Evolutionary conservation across 208 protist species (phyloP).

Genomic region (Zelonia costaricensis): DNA sequence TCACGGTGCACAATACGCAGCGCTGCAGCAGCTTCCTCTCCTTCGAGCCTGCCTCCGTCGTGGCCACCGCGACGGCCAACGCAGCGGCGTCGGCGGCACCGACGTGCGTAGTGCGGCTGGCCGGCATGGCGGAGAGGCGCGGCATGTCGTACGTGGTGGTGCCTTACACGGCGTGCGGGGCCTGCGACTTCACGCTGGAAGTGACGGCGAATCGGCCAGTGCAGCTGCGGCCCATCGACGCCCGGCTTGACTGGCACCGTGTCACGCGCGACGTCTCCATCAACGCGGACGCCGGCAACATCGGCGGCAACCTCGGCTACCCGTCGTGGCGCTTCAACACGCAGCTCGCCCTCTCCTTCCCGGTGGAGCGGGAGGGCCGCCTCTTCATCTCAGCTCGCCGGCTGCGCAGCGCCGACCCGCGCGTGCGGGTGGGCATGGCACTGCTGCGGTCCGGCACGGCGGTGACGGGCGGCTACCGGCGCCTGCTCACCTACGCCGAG

Average conservation of each 20-base stretch:
- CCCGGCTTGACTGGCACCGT: constrained; percentile 75
- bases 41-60: constrained; percentile 61
- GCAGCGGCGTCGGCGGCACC: constrained; percentile 7
- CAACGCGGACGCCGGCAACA: constrained; percentile 48
- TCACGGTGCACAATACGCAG: constrained; percentile 70
- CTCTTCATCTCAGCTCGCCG: constrained; percentile 65
- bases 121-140: constrained; percentile 66
- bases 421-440: constrained; percentile 66
- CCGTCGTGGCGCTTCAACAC: constrained; percentile 89
- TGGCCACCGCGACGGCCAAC: constrained; percentile 27
- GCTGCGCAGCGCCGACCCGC: constrained; percentile 35
- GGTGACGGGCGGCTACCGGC: constrained; percentile 49
- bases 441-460: constrained; percentile 44
- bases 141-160: constrained; percentile 91
- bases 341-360: constrained; percentile 75
- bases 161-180: constrained; percentile 44
- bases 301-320: constrained; percentile 67
- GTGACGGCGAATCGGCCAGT: constrained; percentile 63
- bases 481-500: constrained; percentile 46
- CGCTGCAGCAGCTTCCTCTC: constrained; percentile 66
- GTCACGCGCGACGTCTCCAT: constrained; percentile 36
- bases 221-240: constrained; percentile 55
- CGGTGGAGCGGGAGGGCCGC: constrained; percentile 65
- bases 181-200: constrained; percentile 50
- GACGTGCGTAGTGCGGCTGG: constrained; percentile 46